Evolutionary conservation across 208 protist species (phyloP).

Genomic region (Leishmania amazonensis): DNA sequence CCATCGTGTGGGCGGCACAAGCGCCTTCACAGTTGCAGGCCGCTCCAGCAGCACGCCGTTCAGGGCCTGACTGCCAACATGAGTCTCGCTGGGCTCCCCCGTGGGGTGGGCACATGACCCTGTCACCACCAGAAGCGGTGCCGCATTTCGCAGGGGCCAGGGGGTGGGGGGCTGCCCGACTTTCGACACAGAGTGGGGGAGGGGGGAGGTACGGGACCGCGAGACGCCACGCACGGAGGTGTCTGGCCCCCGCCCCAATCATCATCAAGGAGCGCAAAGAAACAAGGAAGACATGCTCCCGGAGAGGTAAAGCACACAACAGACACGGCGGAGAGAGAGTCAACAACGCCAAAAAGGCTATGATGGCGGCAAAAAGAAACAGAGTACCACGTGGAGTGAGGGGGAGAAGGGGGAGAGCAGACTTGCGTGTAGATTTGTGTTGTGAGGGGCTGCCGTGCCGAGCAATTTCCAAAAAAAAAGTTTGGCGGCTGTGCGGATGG

Average conservation of each 20-base stretch:
- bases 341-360: conserved; percentile 7
- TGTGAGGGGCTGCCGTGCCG: not conserved
- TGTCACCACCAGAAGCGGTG: not conserved
- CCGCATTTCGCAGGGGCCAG: too few species aligned
- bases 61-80: not conserved
- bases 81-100: not conserved
- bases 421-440: not conserved
- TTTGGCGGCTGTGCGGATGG: not conserved
- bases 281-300: not conserved
- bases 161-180: not conserved
- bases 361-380: not conserved
- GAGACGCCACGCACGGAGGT: not conserved
- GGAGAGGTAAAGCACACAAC: not conserved
- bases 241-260: not conserved
- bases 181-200: not conserved
- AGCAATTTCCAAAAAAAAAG: conserved; percentile 1
- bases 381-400: conserved; percentile 8
- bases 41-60: not conserved
- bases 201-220: not conserved
- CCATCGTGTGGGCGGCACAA: not conserved
- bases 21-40: not conserved
- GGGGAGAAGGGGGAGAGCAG: conserved; percentile 14
- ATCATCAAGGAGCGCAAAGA: not conserved
- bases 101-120: not conserved
- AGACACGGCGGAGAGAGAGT: not conserved